phyloP scores from a whole-genome alignment of 176 grass and related monocot genomes.

The Aegilops tauschii region DNA sequence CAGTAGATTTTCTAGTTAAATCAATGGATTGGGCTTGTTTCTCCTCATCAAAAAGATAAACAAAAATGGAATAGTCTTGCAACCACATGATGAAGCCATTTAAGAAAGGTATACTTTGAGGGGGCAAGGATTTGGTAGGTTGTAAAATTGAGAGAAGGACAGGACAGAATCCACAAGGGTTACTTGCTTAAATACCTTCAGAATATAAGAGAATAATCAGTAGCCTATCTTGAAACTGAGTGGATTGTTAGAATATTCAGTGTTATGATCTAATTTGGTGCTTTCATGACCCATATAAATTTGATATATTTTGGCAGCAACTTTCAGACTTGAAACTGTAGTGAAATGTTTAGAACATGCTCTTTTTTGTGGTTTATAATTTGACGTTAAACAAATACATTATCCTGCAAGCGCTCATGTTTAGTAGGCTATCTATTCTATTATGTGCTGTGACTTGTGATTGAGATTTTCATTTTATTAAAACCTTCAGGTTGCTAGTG shows the following conservation, averaged over 20 bases:
- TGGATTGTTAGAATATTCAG: neutral
- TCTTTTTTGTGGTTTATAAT: neutral
- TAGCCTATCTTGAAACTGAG: neutral
- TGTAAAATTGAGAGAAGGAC: too few species aligned
- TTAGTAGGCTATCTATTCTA: neutral
- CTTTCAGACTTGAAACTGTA: neutral
- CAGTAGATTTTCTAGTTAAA: neutral
- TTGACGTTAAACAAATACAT: neutral
- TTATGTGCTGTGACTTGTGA: neutral
- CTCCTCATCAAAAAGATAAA: too few species aligned
- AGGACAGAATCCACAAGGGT: neutral
- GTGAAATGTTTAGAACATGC: too few species aligned
- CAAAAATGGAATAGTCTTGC: neutral
- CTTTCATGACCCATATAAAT: neutral
- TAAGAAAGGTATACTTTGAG: neutral
- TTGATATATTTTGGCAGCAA: neutral
- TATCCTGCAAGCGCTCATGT: neutral
- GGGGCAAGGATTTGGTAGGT: too few species aligned
- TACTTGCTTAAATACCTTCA: neutral
- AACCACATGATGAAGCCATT: neutral
- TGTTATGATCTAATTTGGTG: neutral
- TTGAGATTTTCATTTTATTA: slow-evolving; percentile 1
- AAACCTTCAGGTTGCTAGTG: slow-evolving; percentile 75
- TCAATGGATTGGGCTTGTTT: neutral
- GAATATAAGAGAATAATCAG: neutral